phyloP scores from a whole-genome alignment of 164 flowering plant species.

The Liquidambar formosana region DNA sequence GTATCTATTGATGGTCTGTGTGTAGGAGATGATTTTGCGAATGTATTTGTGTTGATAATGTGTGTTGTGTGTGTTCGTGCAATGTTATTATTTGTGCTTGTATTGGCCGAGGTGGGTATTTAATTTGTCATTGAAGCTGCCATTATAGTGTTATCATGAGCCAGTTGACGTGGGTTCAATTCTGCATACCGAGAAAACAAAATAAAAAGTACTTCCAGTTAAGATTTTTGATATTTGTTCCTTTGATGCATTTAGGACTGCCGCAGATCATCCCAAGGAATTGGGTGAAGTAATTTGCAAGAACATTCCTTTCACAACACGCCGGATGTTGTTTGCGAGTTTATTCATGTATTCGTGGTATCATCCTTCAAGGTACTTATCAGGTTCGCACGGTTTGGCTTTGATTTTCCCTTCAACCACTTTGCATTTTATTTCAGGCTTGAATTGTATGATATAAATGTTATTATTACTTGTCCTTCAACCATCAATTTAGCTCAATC shows the following conservation, averaged over 20 bases:
- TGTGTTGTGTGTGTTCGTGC: no score
- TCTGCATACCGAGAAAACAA: not conserved
- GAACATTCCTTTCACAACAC: slow-evolving; percentile 36
- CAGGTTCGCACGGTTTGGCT: slow-evolving; percentile 64
- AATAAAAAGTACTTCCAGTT: slow-evolving; percentile 3
- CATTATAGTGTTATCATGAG: no score
- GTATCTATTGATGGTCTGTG: no score
- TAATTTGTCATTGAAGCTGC: no score
- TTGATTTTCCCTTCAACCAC: not conserved
- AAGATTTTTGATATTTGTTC: slow-evolving; percentile 2
- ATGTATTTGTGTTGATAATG: no score
- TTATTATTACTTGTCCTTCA: not conserved
- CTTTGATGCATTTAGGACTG: slow-evolving; percentile 25
- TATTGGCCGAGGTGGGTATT: no score
- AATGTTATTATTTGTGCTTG: no score
- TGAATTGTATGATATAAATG: not conserved
- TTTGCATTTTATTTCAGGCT: not conserved
- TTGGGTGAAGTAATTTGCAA: slow-evolving; percentile 27
- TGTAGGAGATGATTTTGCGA: no score
- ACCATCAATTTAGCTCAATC: not conserved
- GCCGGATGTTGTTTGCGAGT: slow-evolving; percentile 58
- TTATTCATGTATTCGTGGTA: slow-evolving; percentile 35
- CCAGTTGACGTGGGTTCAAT: no score
- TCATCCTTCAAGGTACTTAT: slow-evolving; percentile 77
- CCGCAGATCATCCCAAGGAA: slow-evolving; percentile 24